Conservation (phyloP, 768 basidiomycete species). For the Coprinellus aureogranulatus region DNA sequence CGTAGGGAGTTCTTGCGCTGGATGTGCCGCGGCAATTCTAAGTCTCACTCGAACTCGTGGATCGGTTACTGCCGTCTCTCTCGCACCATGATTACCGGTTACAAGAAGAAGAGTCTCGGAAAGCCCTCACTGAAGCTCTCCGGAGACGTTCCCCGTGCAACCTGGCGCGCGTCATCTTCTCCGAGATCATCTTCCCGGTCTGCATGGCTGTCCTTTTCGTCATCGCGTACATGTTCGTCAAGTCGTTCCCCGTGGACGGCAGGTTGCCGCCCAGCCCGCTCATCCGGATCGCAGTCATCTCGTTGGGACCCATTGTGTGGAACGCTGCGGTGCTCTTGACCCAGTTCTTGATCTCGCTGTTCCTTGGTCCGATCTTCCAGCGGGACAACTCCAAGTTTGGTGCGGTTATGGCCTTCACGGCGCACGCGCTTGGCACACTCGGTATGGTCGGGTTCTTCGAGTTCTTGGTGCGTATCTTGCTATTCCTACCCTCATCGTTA, state of each 20-base stretch:
- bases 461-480: slow-evolving; percentile 67
- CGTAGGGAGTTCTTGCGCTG: slow-evolving; percentile 92
- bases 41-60: slow-evolving; percentile 97
- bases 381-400: slow-evolving; percentile 86
- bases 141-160: slow-evolving; percentile 89
- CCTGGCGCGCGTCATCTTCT: slow-evolving; percentile 89
- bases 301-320: slow-evolving; percentile 93
- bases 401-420: slow-evolving; percentile 86
- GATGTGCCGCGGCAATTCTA: slow-evolving; percentile 98
- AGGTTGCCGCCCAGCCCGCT: slow-evolving; percentile 75
- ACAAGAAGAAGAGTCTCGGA: slow-evolving; percentile 96
- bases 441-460: slow-evolving; percentile 96
- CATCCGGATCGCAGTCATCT: slow-evolving; percentile 89
- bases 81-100: slow-evolving; percentile 98
- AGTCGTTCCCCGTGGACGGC: slow-evolving; percentile 73
- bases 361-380: slow-evolving; percentile 89
- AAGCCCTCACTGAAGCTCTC: slow-evolving; percentile 97
- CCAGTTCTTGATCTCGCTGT: slow-evolving; percentile 85
- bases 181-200: slow-evolving; percentile 83
- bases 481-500: not conserved
- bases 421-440: slow-evolving; percentile 76
- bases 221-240: slow-evolving; percentile 90
- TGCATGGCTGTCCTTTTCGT: slow-evolving; percentile 84
- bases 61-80: slow-evolving; percentile 97
- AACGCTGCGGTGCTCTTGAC: slow-evolving; percentile 84